Base-by-base conservation (phyloP, 352 stramenopile species). In the Phytopythium ostracodes region DNA sequence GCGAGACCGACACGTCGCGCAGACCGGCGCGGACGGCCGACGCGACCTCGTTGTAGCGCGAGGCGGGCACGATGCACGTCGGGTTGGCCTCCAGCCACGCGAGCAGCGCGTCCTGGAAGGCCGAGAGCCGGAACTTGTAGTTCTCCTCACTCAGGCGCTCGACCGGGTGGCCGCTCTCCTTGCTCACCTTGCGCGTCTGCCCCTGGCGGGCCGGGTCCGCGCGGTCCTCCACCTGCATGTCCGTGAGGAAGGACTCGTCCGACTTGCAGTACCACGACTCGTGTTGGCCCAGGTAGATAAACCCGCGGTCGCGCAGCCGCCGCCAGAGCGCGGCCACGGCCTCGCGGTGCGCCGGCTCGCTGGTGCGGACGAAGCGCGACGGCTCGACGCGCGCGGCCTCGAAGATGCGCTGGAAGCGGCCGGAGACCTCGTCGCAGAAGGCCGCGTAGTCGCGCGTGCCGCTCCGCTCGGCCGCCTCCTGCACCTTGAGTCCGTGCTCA, bases 261-360 rank as follows among this genome's bases (percentile, higher is more conserved):
- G 94, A 95, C 56, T 99, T 96, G 68, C 94, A 99, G 80, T 99
- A 99, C 97, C 97, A 99, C 20, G 96, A 95, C 66, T 97, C 90
- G 79, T 99, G 98, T 43, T 96, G 80, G 38, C 96, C 97, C 62
- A 99, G 68, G 71, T 99, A 99, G 72, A 99, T 99, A 62, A 96
- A 72, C 20, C 94, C 97, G 62, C 95, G 96, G 8, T 91, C 71
- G 14, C 90, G 71, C 60, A 99, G 76, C 1, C 65, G 72, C 9
- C 89, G 89, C 97, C 97, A 99, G 38, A 99, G 78, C 27, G 88
- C 70, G 27, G 81, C 64, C 15, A 99, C 97, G 2, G 88, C 84
- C n/a, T 75, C 62, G 53, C 97, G 96, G 67, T 99, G 97, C 59
- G 93, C 71, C 9, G 77, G 56, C 49, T 99, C 88, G 27, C 97